Evolutionary conservation across 805 yeast species (phyloP), one percentile per base, ranked within the genome.

Genomic region (Starmerella geochares): DNA sequence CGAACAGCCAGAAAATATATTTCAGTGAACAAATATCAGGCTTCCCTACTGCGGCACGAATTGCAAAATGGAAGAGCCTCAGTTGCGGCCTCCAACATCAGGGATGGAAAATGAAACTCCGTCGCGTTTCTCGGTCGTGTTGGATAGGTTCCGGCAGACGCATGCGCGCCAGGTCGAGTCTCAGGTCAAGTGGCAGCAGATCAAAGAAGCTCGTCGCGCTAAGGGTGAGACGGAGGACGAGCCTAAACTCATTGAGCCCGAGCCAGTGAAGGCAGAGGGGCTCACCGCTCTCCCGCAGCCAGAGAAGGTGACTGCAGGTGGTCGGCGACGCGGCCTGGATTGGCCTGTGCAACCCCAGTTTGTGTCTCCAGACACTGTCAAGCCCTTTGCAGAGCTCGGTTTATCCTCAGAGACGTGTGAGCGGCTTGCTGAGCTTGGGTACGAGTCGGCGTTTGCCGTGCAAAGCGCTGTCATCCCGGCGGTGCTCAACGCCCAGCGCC

Each of bases 271-370:
- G 16, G 56, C 58, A 9, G 54, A 50, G 2, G 69, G 62, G 8
- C 54, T 90, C 36, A 80, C 75, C 5, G 94, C 95, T 17, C 67
- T 90, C 37, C 96, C 97, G 1, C 95, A 86, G 64, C 95, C 95
- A 0, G 79, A 70, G 29, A 66, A 69, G 31, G 28, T 20, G 4
- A 32, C 10, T 0, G 40, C 44, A 5, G 49, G 79, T 57, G 63
- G 64, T 39, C 64, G 62, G 46, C 62, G 32, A 58, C 61, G 52
- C 60, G 79, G 44, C 71, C 76, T 63, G 14, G 55, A 60, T n/a
- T 86, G 94, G 95, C 67, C 84, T 10, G 75, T 83, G 0, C 65
- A 69, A 17, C 94, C 94, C 3, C 65, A 65, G 4, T 81, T 75
- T 53, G 74, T 80, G 35, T 67, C 72, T 16, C 78, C 83, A 0